These are phyloP conservation scores for Pseudozyma hubeiensis DNA, from an alignment of 1,284 basidiomycete genomes.

Conservation along the genomic window DNA sequence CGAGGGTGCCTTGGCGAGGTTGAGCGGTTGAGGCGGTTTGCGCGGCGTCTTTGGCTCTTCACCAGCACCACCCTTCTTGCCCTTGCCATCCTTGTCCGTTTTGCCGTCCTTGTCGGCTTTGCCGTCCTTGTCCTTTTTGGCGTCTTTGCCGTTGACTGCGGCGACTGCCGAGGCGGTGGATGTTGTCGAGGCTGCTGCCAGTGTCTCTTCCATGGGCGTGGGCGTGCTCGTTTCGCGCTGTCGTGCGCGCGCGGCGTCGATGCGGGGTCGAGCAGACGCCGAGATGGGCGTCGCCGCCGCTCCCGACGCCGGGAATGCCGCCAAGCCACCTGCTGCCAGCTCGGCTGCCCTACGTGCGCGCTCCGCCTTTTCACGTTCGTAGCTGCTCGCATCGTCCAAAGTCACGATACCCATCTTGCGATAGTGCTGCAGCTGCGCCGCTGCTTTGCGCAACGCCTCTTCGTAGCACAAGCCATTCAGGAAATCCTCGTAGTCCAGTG, in stretches of 20 bases:
- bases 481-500: slow-evolving; percentile 89
- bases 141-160: slow-evolving; percentile 24
- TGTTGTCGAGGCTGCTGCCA: slow-evolving; percentile 13
- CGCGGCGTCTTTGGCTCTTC: slow-evolving; percentile 53
- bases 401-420: slow-evolving; percentile 63
- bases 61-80: slow-evolving; percentile 20
- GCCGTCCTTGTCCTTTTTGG: slow-evolving; percentile 32
- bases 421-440: slow-evolving; percentile 65
- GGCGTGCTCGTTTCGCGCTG: slow-evolving; percentile 56
- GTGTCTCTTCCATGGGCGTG: slow-evolving; percentile 38
- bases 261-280: slow-evolving; percentile 28
- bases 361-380: slow-evolving; percentile 64
- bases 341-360: slow-evolving; percentile 57
- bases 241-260: slow-evolving; percentile 45
- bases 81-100: slow-evolving; percentile 19
- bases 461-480: slow-evolving; percentile 81
- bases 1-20: slow-evolving; percentile 59
- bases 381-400: slow-evolving; percentile 60
- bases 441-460: slow-evolving; percentile 62
- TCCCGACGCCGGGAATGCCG: slow-evolving; percentile 55
- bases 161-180: background rate
- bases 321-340: slow-evolving; percentile 61
- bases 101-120: slow-evolving; percentile 1
- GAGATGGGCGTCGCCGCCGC: slow-evolving; percentile 44
- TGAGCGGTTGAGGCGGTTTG: slow-evolving; percentile 58